Percentiles rank a stretch among this genome's conserved stretches.
Evolutionary conservation across 768 basidiomycete species (phyloP).

Genomic region (Holtermannia corniformis): DNA sequence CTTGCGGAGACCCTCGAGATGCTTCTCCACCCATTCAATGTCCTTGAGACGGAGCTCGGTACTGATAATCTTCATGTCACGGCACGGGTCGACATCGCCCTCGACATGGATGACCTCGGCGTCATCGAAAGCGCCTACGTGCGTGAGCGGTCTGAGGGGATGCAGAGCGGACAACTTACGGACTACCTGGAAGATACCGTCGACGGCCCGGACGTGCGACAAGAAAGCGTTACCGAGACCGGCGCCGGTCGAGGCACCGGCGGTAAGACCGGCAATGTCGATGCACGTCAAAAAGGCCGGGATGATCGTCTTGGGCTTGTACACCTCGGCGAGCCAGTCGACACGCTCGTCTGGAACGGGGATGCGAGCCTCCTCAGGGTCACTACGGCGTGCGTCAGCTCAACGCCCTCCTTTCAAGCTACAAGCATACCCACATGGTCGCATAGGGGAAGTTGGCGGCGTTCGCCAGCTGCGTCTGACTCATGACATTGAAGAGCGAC

Average conservation of each 20-base stretch:
- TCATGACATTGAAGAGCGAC: constrained; percentile 96
- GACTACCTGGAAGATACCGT: constrained; percentile 97
- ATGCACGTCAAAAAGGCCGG: constrained; percentile 96
- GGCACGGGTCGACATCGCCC: constrained; percentile 87
- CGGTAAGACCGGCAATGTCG: constrained; percentile 95
- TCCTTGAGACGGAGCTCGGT: constrained; percentile 92
- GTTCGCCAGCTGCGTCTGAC: constrained; percentile 71
- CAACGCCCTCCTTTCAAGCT: not conserved
- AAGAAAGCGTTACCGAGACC: constrained; percentile 96
- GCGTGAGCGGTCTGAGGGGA: constrained; percentile 1
- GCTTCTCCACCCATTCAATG: constrained; percentile 96
- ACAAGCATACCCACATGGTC: constrained; percentile 28
- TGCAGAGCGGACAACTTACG: too few species aligned
- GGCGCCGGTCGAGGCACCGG: constrained; percentile 96
- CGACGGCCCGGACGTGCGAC: constrained; percentile 94
- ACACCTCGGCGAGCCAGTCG: constrained; percentile 82
- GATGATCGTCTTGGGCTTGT: constrained; percentile 79
- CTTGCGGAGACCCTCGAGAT: constrained; percentile 69
- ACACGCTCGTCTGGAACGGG: constrained; percentile 90
- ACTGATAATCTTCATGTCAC: constrained; percentile 96
- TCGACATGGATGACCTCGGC: constrained; percentile 99
- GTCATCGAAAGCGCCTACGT: constrained; percentile 92
- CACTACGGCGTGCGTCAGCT: constrained; percentile 55
- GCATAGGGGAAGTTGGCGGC: constrained; percentile 93
- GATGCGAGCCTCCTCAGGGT: constrained; percentile 83